These are phyloP conservation scores for Breviolum minutum DNA, from an alignment of 73 alveolate species.

Conservation along the genomic window DNA sequence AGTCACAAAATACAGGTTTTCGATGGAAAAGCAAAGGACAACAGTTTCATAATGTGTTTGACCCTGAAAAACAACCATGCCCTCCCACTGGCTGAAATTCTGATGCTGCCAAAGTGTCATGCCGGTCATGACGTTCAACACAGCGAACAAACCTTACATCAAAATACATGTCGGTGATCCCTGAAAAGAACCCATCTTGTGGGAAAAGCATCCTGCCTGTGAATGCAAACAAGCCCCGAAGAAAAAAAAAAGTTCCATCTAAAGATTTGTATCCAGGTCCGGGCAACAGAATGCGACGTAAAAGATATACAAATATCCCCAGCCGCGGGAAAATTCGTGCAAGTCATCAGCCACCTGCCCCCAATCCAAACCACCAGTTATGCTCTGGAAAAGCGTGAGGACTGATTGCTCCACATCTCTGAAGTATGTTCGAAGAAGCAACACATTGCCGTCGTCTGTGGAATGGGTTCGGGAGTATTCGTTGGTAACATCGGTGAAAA, in stretches of 20 bases:
- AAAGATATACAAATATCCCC: slow-evolving; percentile 13
- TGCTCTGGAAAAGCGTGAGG: slow-evolving; percentile 2
- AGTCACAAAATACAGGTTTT: too few relatives aligned
- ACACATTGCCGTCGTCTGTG: background rate
- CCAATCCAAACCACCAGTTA: slow-evolving; percentile 18
- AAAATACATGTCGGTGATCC: background rate
- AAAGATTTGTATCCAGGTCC: background rate
- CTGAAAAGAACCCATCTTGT: too few relatives aligned
- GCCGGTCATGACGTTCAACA: slow-evolving; percentile 36
- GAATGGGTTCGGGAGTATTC: background rate
- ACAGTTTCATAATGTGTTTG: background rate
- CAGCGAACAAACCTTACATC: slow-evolving; percentile 25
- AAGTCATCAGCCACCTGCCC: slow-evolving; percentile 7
- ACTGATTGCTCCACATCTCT: slow-evolving; percentile 10
- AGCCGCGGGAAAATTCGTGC: background rate
- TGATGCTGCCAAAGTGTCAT: background rate
- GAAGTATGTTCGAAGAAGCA: background rate
- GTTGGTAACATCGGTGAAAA: slow-evolving; percentile 7
- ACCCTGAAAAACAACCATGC: background rate
- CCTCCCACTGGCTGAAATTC: background rate
- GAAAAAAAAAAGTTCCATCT: too few relatives aligned
- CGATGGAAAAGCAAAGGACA: background rate
- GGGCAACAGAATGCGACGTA: background rate
- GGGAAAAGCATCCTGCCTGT: too few relatives aligned
- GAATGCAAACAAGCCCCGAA: background rate